Evolutionary conservation across 805 yeast species (phyloP).

Genomic region (Wickerhamiella slavikovae): DNA sequence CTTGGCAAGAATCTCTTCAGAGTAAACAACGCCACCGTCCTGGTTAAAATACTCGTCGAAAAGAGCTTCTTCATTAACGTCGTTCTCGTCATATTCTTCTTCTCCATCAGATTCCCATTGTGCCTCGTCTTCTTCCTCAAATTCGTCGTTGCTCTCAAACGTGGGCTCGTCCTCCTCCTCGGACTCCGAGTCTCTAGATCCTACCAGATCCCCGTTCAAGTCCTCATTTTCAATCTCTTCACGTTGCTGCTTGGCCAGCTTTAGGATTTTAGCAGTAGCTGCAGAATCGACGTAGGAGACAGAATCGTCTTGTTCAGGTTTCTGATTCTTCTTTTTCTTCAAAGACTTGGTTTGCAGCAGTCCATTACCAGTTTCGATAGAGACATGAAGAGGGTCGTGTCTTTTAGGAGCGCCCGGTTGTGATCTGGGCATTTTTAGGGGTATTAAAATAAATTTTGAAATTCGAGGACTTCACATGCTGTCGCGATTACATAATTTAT

Average conservation of each 20-base stretch:
- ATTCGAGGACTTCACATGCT: no score
- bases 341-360: slow-evolving; percentile 29
- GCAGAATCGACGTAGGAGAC: slow-evolving; percentile 61
- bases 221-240: slow-evolving; percentile 61
- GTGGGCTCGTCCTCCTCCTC: slow-evolving; percentile 24
- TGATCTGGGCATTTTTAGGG: slow-evolving; percentile 5
- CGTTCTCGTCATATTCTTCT: slow-evolving; percentile 31
- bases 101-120: no score
- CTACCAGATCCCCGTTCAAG: slow-evolving; percentile 15
- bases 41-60: slow-evolving; percentile 43
- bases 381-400: slow-evolving; percentile 66
- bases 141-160: slow-evolving; percentile 33
- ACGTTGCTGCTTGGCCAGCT: slow-evolving; percentile 82
- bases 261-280: slow-evolving; percentile 65
- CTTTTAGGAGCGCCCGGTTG: slow-evolving; percentile 38
- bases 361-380: slow-evolving; percentile 57
- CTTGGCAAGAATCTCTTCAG: slow-evolving; percentile 85
- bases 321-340: slow-evolving; percentile 14
- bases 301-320: slow-evolving; percentile 20
- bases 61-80: slow-evolving; percentile 60
- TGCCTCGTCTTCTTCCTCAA: slow-evolving; percentile 22
- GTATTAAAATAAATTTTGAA: no score
- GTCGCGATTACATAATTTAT: no score
- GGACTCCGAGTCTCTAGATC: slow-evolving; percentile 31
- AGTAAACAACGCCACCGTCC: slow-evolving; percentile 25